phyloP scores from a whole-genome alignment of 345 rosid species.

The Syzygium aromaticum region DNA sequence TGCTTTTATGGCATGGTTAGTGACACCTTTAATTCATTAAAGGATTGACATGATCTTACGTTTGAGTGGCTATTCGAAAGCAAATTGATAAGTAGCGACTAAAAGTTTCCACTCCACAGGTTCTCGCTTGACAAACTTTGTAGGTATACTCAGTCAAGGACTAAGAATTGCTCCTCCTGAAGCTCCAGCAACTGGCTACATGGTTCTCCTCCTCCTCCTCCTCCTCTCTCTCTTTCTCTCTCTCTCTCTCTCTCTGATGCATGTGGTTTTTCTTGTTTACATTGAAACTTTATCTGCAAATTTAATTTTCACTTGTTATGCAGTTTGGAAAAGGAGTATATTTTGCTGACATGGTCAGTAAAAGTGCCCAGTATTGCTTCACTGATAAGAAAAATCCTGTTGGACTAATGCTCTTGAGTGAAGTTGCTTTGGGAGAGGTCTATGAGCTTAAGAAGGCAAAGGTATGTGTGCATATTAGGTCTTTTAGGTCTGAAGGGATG shows the following conservation, averaged over 20 bases:
- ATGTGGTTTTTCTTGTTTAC: background rate
- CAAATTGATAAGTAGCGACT: background rate
- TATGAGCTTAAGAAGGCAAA: slow-evolving; percentile 68
- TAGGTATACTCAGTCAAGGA: slow-evolving; percentile 95
- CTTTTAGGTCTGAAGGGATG: background rate
- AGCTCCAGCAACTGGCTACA: slow-evolving; percentile 98
- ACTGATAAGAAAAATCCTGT: slow-evolving; percentile 70
- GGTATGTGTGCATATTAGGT: slow-evolving; percentile 34
- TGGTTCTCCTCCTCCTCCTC: slow-evolving; percentile 28
- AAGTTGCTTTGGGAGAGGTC: slow-evolving; percentile 82
- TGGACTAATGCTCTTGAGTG: slow-evolving; percentile 89
- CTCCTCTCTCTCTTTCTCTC: background rate
- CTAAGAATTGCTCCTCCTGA: slow-evolving; percentile 98
- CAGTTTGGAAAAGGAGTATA: slow-evolving; percentile 97
- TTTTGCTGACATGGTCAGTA: slow-evolving; percentile 97
- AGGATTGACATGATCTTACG: background rate
- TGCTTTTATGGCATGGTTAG: slow-evolving; percentile 96
- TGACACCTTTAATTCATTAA: background rate
- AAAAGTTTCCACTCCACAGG: slow-evolving; percentile 31
- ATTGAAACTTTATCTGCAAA: slow-evolving; percentile 1
- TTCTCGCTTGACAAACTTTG: slow-evolving; percentile 88
- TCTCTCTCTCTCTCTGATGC: background rate
- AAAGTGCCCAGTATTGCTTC: slow-evolving; percentile 96
- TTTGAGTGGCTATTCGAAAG: background rate
- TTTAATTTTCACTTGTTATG: slow-evolving; percentile 3